phyloP scores from a whole-genome alignment of 371 early-diverging fungal species.

The Actinomortierella ambigua region DNA sequence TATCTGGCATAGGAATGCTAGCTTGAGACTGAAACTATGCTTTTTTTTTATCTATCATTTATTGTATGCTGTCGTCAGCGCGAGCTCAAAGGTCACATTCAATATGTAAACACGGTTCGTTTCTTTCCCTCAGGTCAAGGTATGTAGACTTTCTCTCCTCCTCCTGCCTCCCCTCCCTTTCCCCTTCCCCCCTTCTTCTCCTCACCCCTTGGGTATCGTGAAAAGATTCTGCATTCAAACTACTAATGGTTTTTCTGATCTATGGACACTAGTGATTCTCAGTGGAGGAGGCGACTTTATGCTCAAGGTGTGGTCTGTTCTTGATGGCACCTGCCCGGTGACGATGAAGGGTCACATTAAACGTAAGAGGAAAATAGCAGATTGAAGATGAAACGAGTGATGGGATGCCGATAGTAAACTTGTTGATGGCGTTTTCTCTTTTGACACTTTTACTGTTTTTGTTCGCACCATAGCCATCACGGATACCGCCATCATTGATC shows the following conservation, averaged over 20 bases:
- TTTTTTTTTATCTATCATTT: slow-evolving; percentile 1
- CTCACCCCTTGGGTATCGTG: background rate
- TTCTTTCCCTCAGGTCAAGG: slow-evolving; percentile 83
- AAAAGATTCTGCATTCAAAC: background rate
- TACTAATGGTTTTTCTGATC: background rate
- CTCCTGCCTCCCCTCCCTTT: background rate
- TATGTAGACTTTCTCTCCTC: slow-evolving; percentile 9
- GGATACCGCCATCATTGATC: slow-evolving; percentile 58
- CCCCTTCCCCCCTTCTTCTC: background rate
- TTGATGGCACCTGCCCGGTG: slow-evolving; percentile 77
- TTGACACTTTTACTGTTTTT: background rate
- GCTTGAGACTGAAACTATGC: too few relatives aligned
- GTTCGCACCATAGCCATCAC: slow-evolving; percentile 50
- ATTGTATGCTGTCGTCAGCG: slow-evolving; percentile 30
- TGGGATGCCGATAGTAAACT: too few relatives aligned
- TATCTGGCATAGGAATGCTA: too few relatives aligned
- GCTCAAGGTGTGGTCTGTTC: slow-evolving; percentile 73
- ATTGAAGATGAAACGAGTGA: too few relatives aligned
- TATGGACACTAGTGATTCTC: slow-evolving; percentile 53
- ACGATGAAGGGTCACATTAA: slow-evolving; percentile 73
- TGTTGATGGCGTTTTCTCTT: too few relatives aligned
- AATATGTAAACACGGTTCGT: slow-evolving; percentile 66
- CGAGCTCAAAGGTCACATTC: slow-evolving; percentile 66
- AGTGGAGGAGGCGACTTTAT: slow-evolving; percentile 75
- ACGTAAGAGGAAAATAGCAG: slow-evolving; percentile 36